Evolutionary conservation across 1,139 yeast species (phyloP), one percentile per base, ranked within the genome.

Genomic region (Suhomyces ambrosiae): DNA sequence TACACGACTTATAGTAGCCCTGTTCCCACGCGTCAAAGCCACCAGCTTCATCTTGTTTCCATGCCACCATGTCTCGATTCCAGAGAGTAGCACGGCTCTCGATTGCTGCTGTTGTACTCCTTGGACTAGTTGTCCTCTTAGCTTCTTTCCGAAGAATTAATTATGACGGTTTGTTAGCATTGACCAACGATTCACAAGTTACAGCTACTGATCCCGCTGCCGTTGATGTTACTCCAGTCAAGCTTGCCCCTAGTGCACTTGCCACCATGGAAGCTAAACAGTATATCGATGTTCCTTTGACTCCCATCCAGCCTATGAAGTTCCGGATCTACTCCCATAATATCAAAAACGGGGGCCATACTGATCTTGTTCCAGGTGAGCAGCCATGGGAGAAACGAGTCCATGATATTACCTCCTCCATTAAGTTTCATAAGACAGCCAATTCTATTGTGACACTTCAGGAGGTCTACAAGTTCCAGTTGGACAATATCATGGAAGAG

Each of bases 271-370:
- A 52, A 9, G 53, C 49, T 15, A 55, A 49, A 13, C 37, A 40
- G 14, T 48, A 43, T 14, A 50, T 60, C 2, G 32, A 42, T 3
- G 43, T 59, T 2, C 52, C 55, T 3, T 49, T 56, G 23, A 27
- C 23, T 11, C 11, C 18, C 9, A 12, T 38, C 9, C 10, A 46
- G 5, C 55, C 58, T 1, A 33, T 65, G 4, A 41, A 38, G 12
- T 63, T 68, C 46, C 53, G 72, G 23, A 54, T 68, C 14, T 67
- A 67, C 44, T 61, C 70, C 5, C 73, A 68, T 41, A 68, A 68
- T 46, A 57, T 67, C 32, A 65, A 63, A 38, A 66, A 65, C 42
- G 71, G 68, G 3, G 67, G 61, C 10, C 59, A 57, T 37, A 52
- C 47, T 5, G 40, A 36, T 6, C 48, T 64, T 13, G 61, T 47